phyloP scores from a whole-genome alignment of 257 asterid species.

The Jacaranda mimosifolia region DNA sequence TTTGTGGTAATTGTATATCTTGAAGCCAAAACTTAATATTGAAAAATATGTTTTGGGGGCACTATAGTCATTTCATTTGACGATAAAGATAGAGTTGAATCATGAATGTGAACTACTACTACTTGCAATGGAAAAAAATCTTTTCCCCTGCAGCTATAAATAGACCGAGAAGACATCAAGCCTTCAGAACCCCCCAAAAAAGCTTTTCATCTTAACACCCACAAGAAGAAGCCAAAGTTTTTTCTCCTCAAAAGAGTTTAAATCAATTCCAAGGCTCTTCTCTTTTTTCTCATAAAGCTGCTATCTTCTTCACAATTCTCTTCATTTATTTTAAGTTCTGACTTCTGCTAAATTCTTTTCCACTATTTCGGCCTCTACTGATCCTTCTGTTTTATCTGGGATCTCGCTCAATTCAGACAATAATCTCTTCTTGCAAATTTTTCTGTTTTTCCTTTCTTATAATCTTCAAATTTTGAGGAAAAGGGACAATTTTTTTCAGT shows the following conservation, averaged over 20 bases:
- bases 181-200: constrained; percentile 26
- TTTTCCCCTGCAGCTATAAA: constrained; percentile 58
- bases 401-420: constrained; percentile 15
- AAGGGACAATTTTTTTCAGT: constrained; percentile 41
- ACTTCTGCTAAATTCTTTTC: not conserved
- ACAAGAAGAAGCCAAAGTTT: constrained; percentile 10
- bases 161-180: constrained; percentile 35
- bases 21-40: not conserved
- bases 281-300: constrained; percentile 28
- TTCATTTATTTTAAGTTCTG: not conserved
- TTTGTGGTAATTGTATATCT: not conserved
- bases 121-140: not conserved
- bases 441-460: not conserved
- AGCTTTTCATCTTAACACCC: constrained; percentile 20
- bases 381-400: constrained; percentile 43
- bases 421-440: not conserved
- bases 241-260: not conserved
- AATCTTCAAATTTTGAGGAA: constrained; percentile 1
- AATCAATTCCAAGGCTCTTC: not conserved
- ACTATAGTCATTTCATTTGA: constrained; percentile 33
- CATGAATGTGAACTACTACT: constrained; percentile 51
- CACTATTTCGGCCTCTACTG: constrained; percentile 14
- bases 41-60: not conserved
- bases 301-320: constrained; percentile 9
- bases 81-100: constrained; percentile 42